phyloP scores from a whole-genome alignment of 176 grass and related monocot genomes.

The Oryza punctata region DNA sequence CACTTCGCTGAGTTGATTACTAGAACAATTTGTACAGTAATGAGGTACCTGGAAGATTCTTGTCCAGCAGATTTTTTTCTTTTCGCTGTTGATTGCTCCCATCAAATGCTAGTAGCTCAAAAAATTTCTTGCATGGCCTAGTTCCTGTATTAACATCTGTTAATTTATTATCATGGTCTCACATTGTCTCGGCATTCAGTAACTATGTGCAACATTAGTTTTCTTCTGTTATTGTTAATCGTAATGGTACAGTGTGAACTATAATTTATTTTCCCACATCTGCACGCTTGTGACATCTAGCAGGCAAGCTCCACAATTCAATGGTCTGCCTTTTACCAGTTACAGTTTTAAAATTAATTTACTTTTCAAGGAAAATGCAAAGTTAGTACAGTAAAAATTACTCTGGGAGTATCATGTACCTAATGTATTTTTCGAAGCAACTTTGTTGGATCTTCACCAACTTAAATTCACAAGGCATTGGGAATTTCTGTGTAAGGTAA shows the following conservation, averaged over 20 bases:
- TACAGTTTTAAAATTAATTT: not conserved
- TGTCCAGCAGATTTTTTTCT: not conserved
- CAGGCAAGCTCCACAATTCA: not conserved
- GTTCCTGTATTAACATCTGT: not conserved
- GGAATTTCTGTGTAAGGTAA: slow-evolving; percentile 24
- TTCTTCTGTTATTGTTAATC: slow-evolving; percentile 2
- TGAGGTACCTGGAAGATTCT: slow-evolving; percentile 2
- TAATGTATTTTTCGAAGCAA: not conserved
- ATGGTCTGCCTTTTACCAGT: not conserved
- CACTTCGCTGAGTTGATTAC: not conserved
- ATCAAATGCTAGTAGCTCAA: slow-evolving; percentile 19
- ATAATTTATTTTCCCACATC: not conserved
- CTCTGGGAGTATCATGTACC: not conserved
- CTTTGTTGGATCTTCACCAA: not conserved
- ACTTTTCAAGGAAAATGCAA: not conserved
- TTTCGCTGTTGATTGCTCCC: slow-evolving; percentile 15
- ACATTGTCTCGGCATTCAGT: not conserved
- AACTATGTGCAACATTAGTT: not conserved
- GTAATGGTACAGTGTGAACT: not conserved
- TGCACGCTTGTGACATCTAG: not conserved
- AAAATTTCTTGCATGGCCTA: slow-evolving; percentile 11
- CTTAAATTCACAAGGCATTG: slow-evolving; percentile 1
- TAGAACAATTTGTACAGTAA: not conserved
- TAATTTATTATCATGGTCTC: not conserved
- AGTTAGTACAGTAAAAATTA: not conserved